These are phyloP conservation scores for Lathyrus tuberosus DNA, from an alignment of 306 rosid genomes.

Conservation along the genomic window DNA sequence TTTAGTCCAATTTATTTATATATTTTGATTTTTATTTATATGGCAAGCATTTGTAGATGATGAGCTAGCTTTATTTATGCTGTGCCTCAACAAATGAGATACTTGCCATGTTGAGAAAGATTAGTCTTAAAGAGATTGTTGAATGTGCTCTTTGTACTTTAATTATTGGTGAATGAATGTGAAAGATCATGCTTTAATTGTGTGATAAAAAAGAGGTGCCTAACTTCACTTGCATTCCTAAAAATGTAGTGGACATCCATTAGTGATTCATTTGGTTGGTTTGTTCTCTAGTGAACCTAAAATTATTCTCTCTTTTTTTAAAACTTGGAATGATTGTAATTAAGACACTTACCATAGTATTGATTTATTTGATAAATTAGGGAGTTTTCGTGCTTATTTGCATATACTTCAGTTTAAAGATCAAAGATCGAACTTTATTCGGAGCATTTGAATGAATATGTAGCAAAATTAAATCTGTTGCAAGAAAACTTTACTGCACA, in stretches of 20 bases:
- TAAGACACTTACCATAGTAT: neutral
- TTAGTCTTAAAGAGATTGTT: constrained; percentile 26
- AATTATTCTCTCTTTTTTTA: neutral
- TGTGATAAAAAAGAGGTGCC: constrained; percentile 5
- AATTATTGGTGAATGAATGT: constrained; percentile 33
- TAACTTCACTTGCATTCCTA: constrained; percentile 34
- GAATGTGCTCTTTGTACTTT: constrained; percentile 36
- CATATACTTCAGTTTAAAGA: too few species aligned
- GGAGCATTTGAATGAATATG: too few species aligned
- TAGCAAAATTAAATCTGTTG: too few species aligned
- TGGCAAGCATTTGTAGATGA: constrained; percentile 37
- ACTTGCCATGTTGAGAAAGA: constrained; percentile 39
- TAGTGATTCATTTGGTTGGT: constrained; percentile 4
- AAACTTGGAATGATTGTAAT: neutral
- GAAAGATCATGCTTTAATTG: constrained; percentile 23
- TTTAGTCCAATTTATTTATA: constrained; percentile 37
- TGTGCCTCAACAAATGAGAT: constrained; percentile 36
- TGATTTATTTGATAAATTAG: too few species aligned
- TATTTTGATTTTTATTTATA: constrained; percentile 25
- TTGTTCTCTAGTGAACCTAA: neutral
- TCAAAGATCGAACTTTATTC: too few species aligned
- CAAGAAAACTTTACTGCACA: too few species aligned
- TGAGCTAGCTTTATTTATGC: constrained; percentile 43
- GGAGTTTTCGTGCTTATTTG: too few species aligned
- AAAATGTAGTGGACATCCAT: neutral